phyloP scores from a whole-genome alignment of 164 flowering plant genomes.

The Buxus sempervirens region DNA sequence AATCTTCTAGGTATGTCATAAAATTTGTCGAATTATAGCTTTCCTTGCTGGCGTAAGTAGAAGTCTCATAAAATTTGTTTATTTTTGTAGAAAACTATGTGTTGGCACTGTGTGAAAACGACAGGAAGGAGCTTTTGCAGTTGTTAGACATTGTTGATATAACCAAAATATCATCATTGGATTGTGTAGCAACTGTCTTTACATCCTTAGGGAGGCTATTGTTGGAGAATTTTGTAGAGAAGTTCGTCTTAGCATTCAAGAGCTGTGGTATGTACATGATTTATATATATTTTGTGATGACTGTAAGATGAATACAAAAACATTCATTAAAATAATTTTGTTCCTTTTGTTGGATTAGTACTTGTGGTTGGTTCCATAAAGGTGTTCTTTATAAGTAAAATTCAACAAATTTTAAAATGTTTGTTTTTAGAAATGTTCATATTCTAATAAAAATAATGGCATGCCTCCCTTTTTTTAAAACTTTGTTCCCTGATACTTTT shows the following conservation, averaged over 20 bases:
- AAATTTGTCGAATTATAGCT: not conserved
- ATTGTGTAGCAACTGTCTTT: slow-evolving; percentile 39
- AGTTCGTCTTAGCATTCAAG: slow-evolving; percentile 46
- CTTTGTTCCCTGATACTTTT: not conserved
- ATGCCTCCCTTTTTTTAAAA: not conserved
- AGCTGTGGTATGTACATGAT: slow-evolving; percentile 38
- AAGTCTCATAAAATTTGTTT: slow-evolving; percentile 9
- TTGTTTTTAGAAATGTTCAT: no score
- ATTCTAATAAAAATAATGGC: no score
- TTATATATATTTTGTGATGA: not conserved
- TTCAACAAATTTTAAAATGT: no score
- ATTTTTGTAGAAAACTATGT: slow-evolving; percentile 61
- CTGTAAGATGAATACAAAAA: not conserved
- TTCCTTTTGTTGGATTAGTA: no score
- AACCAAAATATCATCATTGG: slow-evolving; percentile 47
- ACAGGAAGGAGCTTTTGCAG: slow-evolving; percentile 47
- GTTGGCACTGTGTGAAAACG: slow-evolving; percentile 73
- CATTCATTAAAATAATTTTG: no score
- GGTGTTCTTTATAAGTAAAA: no score
- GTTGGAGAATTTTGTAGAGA: slow-evolving; percentile 47
- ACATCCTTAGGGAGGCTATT: slow-evolving; percentile 58
- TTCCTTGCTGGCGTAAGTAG: not conserved
- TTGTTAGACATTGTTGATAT: slow-evolving; percentile 61
- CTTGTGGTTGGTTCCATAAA: no score
- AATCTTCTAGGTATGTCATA: slow-evolving; percentile 44